A percentile compares a stretch with the other conserved stretches of the same genome.
Evolutionary conservation across 192 early-diverging fungal genomes (phyloP).

Genomic region (Podila epigama): DNA sequence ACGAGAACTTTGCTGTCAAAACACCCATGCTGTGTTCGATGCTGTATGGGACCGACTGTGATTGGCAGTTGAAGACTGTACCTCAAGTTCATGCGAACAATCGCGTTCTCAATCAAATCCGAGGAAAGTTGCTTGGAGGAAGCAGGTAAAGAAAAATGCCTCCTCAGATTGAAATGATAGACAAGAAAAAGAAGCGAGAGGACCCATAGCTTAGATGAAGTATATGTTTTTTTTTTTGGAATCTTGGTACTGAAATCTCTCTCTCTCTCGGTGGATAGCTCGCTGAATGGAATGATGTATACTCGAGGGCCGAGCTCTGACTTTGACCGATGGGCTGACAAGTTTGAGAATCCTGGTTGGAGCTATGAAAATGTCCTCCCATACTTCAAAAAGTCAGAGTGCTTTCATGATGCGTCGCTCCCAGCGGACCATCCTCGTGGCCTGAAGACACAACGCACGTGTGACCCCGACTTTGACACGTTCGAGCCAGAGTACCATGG

Average conservation of each 20-base stretch:
- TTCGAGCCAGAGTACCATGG: constrained; percentile 21
- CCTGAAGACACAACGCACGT: neutral
- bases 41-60: constrained; percentile 1
- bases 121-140: constrained; percentile 16
- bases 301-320: constrained; percentile 9
- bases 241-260: neutral
- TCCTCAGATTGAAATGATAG: neutral
- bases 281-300: constrained; percentile 7
- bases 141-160: constrained; percentile 9
- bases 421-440: neutral
- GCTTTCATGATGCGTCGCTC: neutral
- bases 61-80: constrained; percentile 8
- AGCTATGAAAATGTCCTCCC: constrained; percentile 22
- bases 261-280: neutral
- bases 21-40: neutral
- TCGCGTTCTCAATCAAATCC: constrained; percentile 4
- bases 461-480: constrained; percentile 13
- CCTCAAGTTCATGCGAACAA: constrained; percentile 21
- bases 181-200: no score
- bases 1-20: neutral
- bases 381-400: constrained; percentile 26
- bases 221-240: neutral
- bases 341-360: constrained; percentile 29
- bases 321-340: constrained; percentile 10
- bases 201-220: no score